phyloP scores from a whole-genome alignment of 2,329 filamentous ascomycete genomes.

The Stemphylium beticola region DNA sequence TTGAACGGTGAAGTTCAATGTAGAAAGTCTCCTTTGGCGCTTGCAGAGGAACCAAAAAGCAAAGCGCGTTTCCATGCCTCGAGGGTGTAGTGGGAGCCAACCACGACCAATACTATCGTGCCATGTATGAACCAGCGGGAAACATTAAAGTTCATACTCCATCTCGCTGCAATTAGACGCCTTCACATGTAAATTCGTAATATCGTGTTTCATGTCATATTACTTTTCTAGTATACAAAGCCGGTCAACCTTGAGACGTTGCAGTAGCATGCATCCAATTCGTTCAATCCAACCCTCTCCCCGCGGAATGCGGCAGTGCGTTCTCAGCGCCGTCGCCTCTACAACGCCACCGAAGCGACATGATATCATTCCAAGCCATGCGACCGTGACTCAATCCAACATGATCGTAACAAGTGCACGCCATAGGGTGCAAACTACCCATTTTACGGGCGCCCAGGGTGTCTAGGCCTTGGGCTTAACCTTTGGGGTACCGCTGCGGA shows the following conservation, averaged over 20 bases:
- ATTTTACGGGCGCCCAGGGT: background rate
- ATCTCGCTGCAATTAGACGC: background rate
- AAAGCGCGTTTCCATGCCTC: background rate
- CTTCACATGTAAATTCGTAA: background rate
- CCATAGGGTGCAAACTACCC: background rate
- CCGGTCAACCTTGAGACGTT: slow-evolving; percentile 18
- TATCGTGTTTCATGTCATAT: slow-evolving; percentile 6
- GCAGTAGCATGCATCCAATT: slow-evolving; percentile 21
- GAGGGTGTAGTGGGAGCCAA: slow-evolving; percentile 8
- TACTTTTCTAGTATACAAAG: slow-evolving; percentile 26
- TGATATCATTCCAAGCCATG: background rate
- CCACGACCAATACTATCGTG: background rate
- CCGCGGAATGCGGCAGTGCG: background rate
- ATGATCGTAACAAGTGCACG: background rate
- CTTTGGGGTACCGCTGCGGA: slow-evolving; percentile 58
- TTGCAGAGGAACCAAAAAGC: background rate
- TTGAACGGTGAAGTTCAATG: background rate
- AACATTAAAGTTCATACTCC: background rate
- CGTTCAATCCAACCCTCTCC: slow-evolving; percentile 7
- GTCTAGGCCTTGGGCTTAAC: slow-evolving; percentile 44
- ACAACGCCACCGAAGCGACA: background rate
- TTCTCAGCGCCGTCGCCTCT: background rate
- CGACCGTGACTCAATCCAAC: background rate
- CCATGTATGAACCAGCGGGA: background rate
- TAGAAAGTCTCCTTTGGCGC: background rate